Conservation (phyloP, 139 green algal species). For the Picochlorum sp. region DNA sequence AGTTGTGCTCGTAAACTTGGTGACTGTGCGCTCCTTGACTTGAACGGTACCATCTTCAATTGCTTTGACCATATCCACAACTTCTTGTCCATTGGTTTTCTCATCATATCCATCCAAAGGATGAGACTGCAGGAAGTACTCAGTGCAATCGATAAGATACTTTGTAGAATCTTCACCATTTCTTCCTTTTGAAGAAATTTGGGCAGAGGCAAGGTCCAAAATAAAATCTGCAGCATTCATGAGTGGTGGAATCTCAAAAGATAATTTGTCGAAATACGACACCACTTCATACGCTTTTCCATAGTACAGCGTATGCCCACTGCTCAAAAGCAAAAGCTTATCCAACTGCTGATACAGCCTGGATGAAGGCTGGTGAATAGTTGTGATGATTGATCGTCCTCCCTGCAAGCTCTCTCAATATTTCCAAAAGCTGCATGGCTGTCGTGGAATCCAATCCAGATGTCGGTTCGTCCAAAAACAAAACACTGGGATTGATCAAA, state of each 20-base stretch:
- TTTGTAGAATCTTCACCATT: slow-evolving; percentile 12
- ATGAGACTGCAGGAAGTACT: slow-evolving; percentile 21
- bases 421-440: slow-evolving; percentile 72
- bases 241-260: slow-evolving; percentile 52
- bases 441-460: slow-evolving; percentile 81
- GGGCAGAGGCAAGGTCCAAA: slow-evolving; percentile 66
- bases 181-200: slow-evolving; percentile 26
- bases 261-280: slow-evolving; percentile 55
- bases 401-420: slow-evolving; percentile 57
- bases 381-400: slow-evolving; percentile 75
- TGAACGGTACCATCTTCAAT: not conserved
- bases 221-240: slow-evolving; percentile 74
- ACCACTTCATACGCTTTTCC: slow-evolving; percentile 39
- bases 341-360: slow-evolving; percentile 77
- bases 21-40: not conserved
- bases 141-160: slow-evolving; percentile 23
- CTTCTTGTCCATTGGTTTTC: not conserved
- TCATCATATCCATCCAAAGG: slow-evolving; percentile 19
- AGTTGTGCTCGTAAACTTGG: not conserved
- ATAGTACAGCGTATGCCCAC: slow-evolving; percentile 78
- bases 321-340: slow-evolving; percentile 48
- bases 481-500: slow-evolving; percentile 82
- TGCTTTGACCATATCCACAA: not conserved
- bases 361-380: slow-evolving; percentile 88
- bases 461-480: slow-evolving; percentile 80